Base-by-base conservation (phyloP, 106 monocot genomes). In the Agapanthus africanus region DNA sequence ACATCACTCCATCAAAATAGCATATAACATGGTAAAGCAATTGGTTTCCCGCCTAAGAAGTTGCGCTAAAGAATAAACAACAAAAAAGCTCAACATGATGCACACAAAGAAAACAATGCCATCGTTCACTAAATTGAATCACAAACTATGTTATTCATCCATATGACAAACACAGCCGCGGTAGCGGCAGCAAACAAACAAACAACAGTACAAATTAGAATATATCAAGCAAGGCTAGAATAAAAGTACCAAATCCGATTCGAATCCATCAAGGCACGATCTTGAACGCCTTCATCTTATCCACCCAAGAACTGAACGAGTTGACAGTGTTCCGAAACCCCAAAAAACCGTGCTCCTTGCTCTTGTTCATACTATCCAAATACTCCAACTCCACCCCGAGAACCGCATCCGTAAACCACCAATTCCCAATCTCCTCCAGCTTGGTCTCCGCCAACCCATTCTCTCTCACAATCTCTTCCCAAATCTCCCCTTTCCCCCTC, bases 341-440 rank as follows among this genome's bases (percentile, higher is more conserved):
- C 47, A 91, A 64, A 76, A 91, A 91, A 1, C 90, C 86, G 30
- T 91, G 90, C 70, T 91, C 83, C 78, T 87, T 91, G 78, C 83
- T 86, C 81, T 90, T 90, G 69, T 90, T 90, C 90, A 91, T 90
- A 68, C 40, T 78, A 73, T 90, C 90, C 38, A 90, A 63, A 38
- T 68, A 69, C 40, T 70, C 73, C 1, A 23, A 19, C 52, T 81
- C 79, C 14, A 73, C 23, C 31, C 69, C 66, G 14, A 91, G 44
- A 1, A 81, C 22, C 19, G 16, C 35, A 47, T 91, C 90, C 0
- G 23, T 79, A 39, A 74, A 81, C 76, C 81, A 77, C 86, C 86
- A 91, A 18, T 47, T 70, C 6, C 71, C 86, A 2, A 91, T 71
- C 66, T 87, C 77, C 18, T 63, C 71, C 28, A 91, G 40, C 67